Percentiles rank a stretch among this genome's conserved stretches.
Conservation (phyloP, 179 eudicot species). For the Amaranthus tricolor region DNA sequence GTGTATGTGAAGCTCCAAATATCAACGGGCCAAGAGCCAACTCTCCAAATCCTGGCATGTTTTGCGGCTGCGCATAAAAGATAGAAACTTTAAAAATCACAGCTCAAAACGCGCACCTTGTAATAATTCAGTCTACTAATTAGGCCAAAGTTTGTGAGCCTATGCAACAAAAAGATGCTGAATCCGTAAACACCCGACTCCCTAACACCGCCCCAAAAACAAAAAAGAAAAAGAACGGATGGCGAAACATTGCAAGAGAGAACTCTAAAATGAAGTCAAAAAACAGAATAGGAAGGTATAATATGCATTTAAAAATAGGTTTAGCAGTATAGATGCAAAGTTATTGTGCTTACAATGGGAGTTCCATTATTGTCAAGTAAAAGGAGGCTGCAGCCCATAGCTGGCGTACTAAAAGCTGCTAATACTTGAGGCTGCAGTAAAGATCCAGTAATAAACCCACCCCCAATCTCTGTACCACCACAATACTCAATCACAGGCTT, state of each 20-base stretch:
- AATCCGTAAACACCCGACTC: background rate
- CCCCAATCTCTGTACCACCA: slow-evolving; percentile 99
- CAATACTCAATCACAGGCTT: slow-evolving; percentile 94
- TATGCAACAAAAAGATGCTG: background rate
- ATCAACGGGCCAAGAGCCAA: slow-evolving; percentile 81
- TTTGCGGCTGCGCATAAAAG: slow-evolving; percentile 47
- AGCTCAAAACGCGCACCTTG: background rate
- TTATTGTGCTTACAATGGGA: slow-evolving; percentile 61
- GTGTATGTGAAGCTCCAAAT: slow-evolving; percentile 86
- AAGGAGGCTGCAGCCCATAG: slow-evolving; percentile 78
- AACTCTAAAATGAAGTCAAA: background rate
- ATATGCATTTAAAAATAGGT: background rate
- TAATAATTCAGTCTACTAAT: background rate
- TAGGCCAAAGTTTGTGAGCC: background rate
- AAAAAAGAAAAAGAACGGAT: background rate
- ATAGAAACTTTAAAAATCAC: background rate
- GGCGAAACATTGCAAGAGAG: background rate
- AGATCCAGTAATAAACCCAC: slow-evolving; percentile 85
- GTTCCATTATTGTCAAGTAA: slow-evolving; percentile 68
- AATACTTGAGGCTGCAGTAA: slow-evolving; percentile 80
- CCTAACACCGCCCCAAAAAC: too few relatives aligned
- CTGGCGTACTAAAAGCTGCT: slow-evolving; percentile 94
- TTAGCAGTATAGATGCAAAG: slow-evolving; percentile 5
- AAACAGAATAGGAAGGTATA: background rate
- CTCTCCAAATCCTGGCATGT: slow-evolving; percentile 73